Evolutionary conservation across 768 basidiomycete genomes (phyloP).

Genomic region (Mrakia gelida): DNA sequence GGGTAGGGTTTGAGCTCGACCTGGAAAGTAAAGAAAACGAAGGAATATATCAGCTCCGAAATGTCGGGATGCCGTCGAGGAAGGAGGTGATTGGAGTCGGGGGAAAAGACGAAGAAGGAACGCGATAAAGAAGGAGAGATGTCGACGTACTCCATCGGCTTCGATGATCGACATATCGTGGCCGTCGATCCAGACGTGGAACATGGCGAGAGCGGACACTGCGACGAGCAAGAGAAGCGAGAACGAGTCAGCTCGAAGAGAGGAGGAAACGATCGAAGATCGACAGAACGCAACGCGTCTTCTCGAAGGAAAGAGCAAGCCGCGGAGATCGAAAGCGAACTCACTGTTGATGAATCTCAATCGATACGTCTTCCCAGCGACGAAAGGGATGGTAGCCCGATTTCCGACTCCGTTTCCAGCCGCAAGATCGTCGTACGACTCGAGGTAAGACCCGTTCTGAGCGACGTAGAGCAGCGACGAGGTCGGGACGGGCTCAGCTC

Average conservation of each 20-base stretch:
- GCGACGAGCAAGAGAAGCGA: neutral
- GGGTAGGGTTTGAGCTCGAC: slow-evolving; percentile 67
- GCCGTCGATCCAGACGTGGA: slow-evolving; percentile 45
- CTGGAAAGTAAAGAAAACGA: neutral
- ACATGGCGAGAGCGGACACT: slow-evolving; percentile 39
- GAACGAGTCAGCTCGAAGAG: neutral
- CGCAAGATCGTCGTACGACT: slow-evolving; percentile 52
- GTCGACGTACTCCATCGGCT: slow-evolving; percentile 34
- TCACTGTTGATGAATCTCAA: slow-evolving; percentile 73
- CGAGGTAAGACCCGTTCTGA: slow-evolving; percentile 65
- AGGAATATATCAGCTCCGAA: neutral
- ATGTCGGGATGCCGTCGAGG: slow-evolving; percentile 51
- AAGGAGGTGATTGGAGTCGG: too few species aligned
- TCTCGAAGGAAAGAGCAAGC: too few species aligned
- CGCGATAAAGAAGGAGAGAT: too few species aligned
- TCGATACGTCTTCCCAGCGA: slow-evolving; percentile 83
- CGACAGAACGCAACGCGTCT: too few species aligned
- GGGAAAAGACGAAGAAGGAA: neutral
- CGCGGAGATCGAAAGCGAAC: neutral
- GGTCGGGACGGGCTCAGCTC: slow-evolving; percentile 89
- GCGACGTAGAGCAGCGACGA: slow-evolving; percentile 78
- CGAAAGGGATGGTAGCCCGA: slow-evolving; percentile 76
- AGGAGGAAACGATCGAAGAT: too few species aligned
- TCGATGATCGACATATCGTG: slow-evolving; percentile 49
- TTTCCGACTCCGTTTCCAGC: slow-evolving; percentile 64